Percentiles rank a stretch among this genome's conserved stretches.
Evolutionary conservation across 2,329 filamentous ascomycete genomes (phyloP).

Genomic region (Tolypocladium endophyticum): DNA sequence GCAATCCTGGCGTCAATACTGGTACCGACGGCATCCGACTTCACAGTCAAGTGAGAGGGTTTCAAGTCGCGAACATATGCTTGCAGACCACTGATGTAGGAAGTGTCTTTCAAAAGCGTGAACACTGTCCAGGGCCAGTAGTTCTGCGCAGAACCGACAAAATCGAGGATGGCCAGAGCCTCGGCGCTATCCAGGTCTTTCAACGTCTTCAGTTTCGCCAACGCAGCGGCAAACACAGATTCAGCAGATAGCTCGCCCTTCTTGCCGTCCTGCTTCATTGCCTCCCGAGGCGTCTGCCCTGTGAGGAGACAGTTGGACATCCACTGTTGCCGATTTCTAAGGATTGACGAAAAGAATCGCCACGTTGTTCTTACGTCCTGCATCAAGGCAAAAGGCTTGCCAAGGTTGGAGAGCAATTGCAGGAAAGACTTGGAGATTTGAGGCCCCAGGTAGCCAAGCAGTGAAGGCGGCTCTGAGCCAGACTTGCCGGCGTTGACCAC

Average conservation of each 20-base stretch:
- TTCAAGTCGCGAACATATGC: slow-evolving; percentile 54
- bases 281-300: slow-evolving; percentile 71
- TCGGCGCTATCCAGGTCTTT: slow-evolving; percentile 52
- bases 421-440: slow-evolving; percentile 79
- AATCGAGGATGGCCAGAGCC: slow-evolving; percentile 69
- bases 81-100: slow-evolving; percentile 63
- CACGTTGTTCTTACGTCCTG: slow-evolving; percentile 61
- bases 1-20: slow-evolving; percentile 61
- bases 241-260: slow-evolving; percentile 37
- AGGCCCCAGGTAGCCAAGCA: slow-evolving; percentile 81
- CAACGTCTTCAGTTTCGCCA: slow-evolving; percentile 59
- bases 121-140: slow-evolving; percentile 94
- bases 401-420: slow-evolving; percentile 63
- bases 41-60: slow-evolving; percentile 39
- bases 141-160: slow-evolving; percentile 80
- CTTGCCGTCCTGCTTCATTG: slow-evolving; percentile 47
- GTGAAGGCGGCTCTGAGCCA: slow-evolving; percentile 72
- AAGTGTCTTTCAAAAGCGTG: slow-evolving; percentile 60
- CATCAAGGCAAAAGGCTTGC: slow-evolving; percentile 60
- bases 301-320: slow-evolving; percentile 89
- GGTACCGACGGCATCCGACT: slow-evolving; percentile 43
- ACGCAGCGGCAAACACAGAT: slow-evolving; percentile 64
- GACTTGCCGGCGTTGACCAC: slow-evolving; percentile 58
- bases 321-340: slow-evolving; percentile 90
- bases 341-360: slow-evolving; percentile 75